These are phyloP conservation scores for Viridothelium virens DNA, from an alignment of 495 filamentous ascomycete species.

Conservation along the genomic window DNA sequence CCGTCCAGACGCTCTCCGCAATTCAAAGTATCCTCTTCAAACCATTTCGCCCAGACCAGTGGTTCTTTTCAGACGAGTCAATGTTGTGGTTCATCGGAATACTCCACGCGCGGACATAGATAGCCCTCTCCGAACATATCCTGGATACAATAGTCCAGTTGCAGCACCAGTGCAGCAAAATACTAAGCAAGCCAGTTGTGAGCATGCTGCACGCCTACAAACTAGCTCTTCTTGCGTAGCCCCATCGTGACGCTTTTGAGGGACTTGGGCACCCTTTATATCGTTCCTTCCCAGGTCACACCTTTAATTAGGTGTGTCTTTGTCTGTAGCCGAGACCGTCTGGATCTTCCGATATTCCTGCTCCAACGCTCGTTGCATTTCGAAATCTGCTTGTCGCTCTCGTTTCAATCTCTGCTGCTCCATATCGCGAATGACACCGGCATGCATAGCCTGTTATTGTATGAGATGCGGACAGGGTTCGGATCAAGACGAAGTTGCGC, in stretches of 20 bases:
- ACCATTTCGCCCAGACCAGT: no score
- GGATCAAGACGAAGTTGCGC: conserved; percentile 7
- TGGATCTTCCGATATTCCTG: conserved; percentile 87
- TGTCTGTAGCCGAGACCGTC: conserved; percentile 43
- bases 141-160: background rate
- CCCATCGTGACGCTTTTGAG: no score
- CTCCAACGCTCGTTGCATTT: conserved; percentile 77
- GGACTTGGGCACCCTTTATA: no score
- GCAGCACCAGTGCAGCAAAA: background rate
- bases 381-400: conserved; percentile 79
- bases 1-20: background rate
- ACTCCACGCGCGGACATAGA: background rate
- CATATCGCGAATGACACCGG: conserved; percentile 87
- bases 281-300: no score
- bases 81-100: background rate
- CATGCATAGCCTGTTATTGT: conserved; percentile 75
- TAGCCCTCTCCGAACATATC: background rate
- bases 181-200: background rate
- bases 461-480: conserved; percentile 17
- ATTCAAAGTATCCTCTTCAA: background rate
- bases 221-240: background rate
- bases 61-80: no score
- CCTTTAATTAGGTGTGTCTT: background rate
- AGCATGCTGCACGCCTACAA: background rate
- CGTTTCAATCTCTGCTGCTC: conserved; percentile 85